Percentiles rank a stretch among this genome's conserved stretches.
phyloP scores from a whole-genome alignment of 169 alveolate species.

The Babesia sp. region DNA sequence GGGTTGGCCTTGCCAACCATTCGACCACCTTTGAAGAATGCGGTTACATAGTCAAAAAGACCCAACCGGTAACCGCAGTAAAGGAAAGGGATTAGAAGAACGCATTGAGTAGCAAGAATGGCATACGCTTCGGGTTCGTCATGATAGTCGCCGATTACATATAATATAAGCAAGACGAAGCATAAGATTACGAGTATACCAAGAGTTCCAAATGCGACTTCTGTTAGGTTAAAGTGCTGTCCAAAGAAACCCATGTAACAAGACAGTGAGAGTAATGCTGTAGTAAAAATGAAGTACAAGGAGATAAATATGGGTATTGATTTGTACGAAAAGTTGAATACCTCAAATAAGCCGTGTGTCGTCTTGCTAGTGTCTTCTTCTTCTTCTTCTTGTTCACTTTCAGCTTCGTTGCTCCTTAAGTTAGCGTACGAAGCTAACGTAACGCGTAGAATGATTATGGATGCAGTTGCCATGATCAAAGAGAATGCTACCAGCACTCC shows the following conservation, averaged over 20 bases:
- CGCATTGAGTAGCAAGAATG: neutral
- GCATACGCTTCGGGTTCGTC: neutral
- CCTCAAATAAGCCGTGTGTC: no score
- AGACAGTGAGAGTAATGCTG: neutral
- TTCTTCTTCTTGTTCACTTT: no score
- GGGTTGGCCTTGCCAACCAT: no score
- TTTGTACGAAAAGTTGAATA: no score
- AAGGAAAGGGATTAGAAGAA: neutral
- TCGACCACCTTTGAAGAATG: neutral
- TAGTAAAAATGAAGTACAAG: neutral
- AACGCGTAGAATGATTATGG: no score
- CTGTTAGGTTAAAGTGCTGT: neutral
- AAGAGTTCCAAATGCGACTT: neutral
- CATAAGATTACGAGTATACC: neutral
- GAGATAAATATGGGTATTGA: neutral
- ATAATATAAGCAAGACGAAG: neutral
- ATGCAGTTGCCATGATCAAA: neutral
- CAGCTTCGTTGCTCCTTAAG: no score
- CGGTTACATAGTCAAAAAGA: neutral
- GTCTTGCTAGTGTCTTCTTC: no score
- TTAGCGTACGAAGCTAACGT: no score
- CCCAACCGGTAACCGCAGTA: neutral
- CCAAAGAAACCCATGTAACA: constrained; percentile 2
- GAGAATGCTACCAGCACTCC: neutral
- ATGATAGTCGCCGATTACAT: neutral